These are phyloP conservation scores for Golubevia pallescens DNA, from an alignment of 1,284 basidiomycete species.

Conservation along the genomic window DNA sequence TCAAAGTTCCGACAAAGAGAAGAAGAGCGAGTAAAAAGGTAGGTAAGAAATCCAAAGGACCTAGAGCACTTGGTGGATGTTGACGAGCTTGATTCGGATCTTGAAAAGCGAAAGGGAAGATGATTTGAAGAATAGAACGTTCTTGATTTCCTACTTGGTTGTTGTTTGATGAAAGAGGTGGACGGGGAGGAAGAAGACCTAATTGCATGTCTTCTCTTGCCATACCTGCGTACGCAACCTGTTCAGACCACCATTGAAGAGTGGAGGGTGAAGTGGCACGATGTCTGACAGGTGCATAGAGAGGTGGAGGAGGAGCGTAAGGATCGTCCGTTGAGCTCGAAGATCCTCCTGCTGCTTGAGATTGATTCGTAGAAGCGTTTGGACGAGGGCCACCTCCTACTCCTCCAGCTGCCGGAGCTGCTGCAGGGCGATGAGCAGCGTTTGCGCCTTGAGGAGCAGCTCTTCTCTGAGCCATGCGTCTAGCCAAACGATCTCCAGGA, in stretches of 20 bases:
- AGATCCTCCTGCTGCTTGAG: not conserved
- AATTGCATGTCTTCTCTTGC: slow-evolving; percentile 32
- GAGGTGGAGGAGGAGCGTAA: slow-evolving; percentile 17
- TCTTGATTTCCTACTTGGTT: not conserved
- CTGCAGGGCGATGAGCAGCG: not conserved
- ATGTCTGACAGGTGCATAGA: slow-evolving; percentile 18
- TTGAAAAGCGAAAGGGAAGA: not conserved
- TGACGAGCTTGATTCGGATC: not conserved
- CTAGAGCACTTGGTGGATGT: not conserved
- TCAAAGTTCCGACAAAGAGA: slow-evolving; percentile 30
- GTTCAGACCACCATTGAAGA: slow-evolving; percentile 28
- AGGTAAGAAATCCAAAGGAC: not conserved
- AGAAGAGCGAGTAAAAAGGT: slow-evolving; percentile 19
- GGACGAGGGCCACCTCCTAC: too few species aligned
- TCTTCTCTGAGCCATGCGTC: slow-evolving; percentile 1
- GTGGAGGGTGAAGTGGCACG: slow-evolving; percentile 12
- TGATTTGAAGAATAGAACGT: slow-evolving; percentile 1
- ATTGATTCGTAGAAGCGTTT: not conserved
- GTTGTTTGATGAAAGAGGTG: not conserved
- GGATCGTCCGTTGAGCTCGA: slow-evolving; percentile 5
- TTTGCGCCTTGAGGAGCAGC: not conserved
- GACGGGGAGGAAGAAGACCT: slow-evolving; percentile 15
- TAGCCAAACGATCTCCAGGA: not conserved
- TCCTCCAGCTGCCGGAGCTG: not conserved
- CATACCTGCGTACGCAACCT: slow-evolving; percentile 26